Percentiles rank a stretch among this genome's conserved stretches.
Evolutionary conservation across 2,329 filamentous ascomycete species (phyloP).

Genomic region (Blastomyces silverae): DNA sequence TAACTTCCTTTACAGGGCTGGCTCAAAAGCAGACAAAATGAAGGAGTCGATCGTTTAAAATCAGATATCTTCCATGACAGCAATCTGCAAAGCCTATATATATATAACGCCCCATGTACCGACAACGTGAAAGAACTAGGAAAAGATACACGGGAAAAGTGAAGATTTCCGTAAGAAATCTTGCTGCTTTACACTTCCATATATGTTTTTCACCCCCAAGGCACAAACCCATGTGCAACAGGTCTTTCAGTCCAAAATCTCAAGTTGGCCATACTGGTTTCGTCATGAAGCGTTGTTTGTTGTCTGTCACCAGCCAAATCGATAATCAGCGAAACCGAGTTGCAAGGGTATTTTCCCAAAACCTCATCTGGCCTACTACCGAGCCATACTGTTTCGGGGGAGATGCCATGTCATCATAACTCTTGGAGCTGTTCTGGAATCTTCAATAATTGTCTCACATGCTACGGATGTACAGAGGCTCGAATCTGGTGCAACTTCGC

Average conservation of each 20-base stretch:
- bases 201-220: background rate
- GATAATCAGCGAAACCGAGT: background rate
- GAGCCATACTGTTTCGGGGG: too few relatives aligned
- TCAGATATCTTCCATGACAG: slow-evolving; percentile 23
- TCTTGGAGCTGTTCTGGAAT: too few relatives aligned
- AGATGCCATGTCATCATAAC: too few relatives aligned
- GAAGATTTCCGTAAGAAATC: background rate
- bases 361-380: background rate
- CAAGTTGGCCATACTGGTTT: background rate
- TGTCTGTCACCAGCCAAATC: background rate
- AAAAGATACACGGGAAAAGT: slow-evolving; percentile 17
- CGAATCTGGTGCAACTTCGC: too few relatives aligned
- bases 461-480: too few relatives aligned
- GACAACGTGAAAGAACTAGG: slow-evolving; percentile 28
- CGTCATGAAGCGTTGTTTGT: background rate
- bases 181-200: background rate
- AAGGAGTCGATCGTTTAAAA: slow-evolving; percentile 43
- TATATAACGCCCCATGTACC: too few relatives aligned
- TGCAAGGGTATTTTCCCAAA: background rate
- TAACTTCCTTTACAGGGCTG: slow-evolving; percentile 30
- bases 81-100: background rate
- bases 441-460: too few relatives aligned
- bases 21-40: slow-evolving; percentile 44
- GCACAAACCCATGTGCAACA: background rate
- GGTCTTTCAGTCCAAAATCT: slow-evolving; percentile 27